Base-by-base conservation (phyloP, 2,329 filamentous ascomycete genomes). In the Calonectria honghensis region DNA sequence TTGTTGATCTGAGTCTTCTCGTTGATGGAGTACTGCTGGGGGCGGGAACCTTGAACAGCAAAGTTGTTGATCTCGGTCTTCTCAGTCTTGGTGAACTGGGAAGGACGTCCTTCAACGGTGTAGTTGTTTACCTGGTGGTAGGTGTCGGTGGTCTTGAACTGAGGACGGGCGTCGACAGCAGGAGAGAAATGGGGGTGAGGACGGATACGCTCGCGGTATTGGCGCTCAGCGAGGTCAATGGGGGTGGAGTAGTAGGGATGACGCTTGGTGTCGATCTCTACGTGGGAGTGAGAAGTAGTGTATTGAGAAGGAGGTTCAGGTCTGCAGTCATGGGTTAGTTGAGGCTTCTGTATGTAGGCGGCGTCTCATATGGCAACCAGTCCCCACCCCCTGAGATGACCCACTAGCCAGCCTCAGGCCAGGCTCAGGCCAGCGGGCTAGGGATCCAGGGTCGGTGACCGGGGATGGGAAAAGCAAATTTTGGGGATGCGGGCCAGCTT, bases 221-320 rank as follows among this genome's bases (percentile, higher is more conserved):
- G 89, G 86, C 90, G 91, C 86, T 94, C 92, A 83, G 91, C 91
- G 79, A 90, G 85, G 86, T 94, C 92, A 85, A 93, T 89, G 79
- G 89, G 86, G 80, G 85, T 88, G 81, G 88, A 84, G 83, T 86
- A 86, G 77, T 86, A 86, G 76, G 86, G 84, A 82, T 87, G 86
- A 80, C 86, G 85, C 79, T 88, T 89, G 78, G 81, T 82, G 85
- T 94, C 89, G 83, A 93, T 88, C 86, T 95, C 91, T 85, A 94
- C 87, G 84, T 92, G 91, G 85, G 91, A 89, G 85, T 93, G 79
- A 81, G 79, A 81, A 74, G 79, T 91, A 82, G 90, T 87, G 88
- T 91, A 92, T 82, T 87, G 81, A 78, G 82, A 82, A 78, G 79
- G 80, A 82, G 82, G 86, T 83, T 81, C 78, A 80, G 84, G 81